A percentile compares a stretch with the other conserved stretches of the same genome.
These are phyloP conservation scores for Xerophyta viscosa DNA, from an alignment of 106 monocot species.

Conservation along the genomic window DNA sequence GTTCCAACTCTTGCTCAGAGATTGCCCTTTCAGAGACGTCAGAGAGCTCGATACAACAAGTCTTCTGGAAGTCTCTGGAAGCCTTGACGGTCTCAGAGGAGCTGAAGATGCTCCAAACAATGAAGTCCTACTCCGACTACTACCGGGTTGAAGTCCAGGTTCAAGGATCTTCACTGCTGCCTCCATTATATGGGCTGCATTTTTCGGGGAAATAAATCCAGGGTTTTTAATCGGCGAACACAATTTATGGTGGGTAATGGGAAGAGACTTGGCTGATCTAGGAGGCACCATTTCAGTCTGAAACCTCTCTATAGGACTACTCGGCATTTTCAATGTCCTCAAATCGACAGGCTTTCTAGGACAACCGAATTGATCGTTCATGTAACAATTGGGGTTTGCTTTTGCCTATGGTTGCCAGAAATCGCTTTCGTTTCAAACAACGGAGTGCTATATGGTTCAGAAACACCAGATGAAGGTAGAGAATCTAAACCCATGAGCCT, in stretches of 20 bases:
- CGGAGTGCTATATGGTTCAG: constrained; percentile 62
- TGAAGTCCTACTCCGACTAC: constrained; percentile 18
- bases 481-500: constrained; percentile 91
- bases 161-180: constrained; percentile 42
- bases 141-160: constrained; percentile 21
- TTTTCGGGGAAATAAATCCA: constrained; percentile 20
- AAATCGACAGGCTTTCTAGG: constrained; percentile 19
- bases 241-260: constrained; percentile 27
- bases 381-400: too few relatives aligned
- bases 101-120: constrained; percentile 24
- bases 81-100: constrained; percentile 22
- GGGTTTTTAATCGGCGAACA: constrained; percentile 38
- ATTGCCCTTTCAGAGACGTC: constrained; percentile 24
- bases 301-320: constrained; percentile 47
- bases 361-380: constrained; percentile 24
- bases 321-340: constrained; percentile 32
- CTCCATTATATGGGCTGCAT: constrained; percentile 47
- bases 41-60: constrained; percentile 18
- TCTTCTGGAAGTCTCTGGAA: constrained; percentile 25
- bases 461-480: constrained; percentile 44
- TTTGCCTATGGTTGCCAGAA: constrained; percentile 20
- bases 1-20: constrained; percentile 29
- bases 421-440: constrained; percentile 32
- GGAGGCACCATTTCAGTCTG: constrained; percentile 36
- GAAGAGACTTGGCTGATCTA: constrained; percentile 23